A percentile compares a stretch with the other conserved stretches of the same genome.
phyloP scores from a whole-genome alignment of 371 early-diverging fungal genomes.

The Rhizopus microsporus region DNA sequence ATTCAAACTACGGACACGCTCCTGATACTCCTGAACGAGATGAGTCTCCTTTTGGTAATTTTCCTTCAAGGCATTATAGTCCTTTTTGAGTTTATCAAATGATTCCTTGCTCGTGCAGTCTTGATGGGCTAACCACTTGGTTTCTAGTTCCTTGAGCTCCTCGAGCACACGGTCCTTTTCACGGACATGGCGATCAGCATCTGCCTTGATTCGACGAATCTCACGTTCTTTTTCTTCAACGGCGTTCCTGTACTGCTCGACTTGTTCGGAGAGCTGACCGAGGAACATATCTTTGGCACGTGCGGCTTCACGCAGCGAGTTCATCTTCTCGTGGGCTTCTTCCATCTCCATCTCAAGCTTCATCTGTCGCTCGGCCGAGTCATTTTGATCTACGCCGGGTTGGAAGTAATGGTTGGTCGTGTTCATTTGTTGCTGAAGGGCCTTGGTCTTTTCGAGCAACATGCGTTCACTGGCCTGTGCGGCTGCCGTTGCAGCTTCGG shows the following conservation, averaged over 20 bases:
- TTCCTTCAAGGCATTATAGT: constrained; percentile 32
- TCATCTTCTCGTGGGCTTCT: constrained; percentile 53
- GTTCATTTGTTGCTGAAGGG: constrained; percentile 29
- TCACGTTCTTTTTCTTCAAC: constrained; percentile 54
- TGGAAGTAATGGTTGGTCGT: constrained; percentile 22
- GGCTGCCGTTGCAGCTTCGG: constrained; percentile 50
- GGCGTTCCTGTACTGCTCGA: constrained; percentile 45
- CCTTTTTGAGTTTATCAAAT: constrained; percentile 40
- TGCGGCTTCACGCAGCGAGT: constrained; percentile 45
- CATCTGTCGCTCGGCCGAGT: constrained; percentile 35
- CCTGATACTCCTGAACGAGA: constrained; percentile 25
- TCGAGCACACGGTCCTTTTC: constrained; percentile 43
- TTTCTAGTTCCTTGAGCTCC: constrained; percentile 43
- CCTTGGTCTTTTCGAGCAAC: constrained; percentile 10
- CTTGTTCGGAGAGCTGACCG: constrained; percentile 46
- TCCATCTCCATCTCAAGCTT: constrained; percentile 53
- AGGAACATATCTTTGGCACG: constrained; percentile 55
- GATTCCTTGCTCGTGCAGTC: constrained; percentile 38
- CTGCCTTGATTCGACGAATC: constrained; percentile 41
- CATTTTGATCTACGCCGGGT: constrained; percentile 21
- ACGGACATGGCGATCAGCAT: constrained; percentile 40
- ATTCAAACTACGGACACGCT: constrained; percentile 33
- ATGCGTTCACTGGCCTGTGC: constrained; percentile 27
- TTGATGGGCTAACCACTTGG: constrained; percentile 39
- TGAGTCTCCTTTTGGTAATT: constrained; percentile 25